Base-by-base conservation (phyloP, 805 yeast species). In the Torulaspora quercuum region DNA sequence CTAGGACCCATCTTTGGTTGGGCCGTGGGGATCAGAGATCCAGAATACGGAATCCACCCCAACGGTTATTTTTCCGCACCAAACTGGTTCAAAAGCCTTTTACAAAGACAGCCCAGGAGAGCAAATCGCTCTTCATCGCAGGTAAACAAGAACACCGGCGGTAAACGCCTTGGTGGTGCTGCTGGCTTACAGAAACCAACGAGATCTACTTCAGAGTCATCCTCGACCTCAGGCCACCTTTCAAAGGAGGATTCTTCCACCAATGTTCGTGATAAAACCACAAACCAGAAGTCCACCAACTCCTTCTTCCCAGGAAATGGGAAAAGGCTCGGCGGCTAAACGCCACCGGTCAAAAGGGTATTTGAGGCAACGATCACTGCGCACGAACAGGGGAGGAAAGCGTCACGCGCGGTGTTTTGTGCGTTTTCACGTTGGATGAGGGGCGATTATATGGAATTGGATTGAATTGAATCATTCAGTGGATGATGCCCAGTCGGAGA, bases 1-100 rank as follows among this genome's bases (percentile, higher is more conserved):
- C 53, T 59, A 29, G 77, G 77, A 0, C 76, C 76, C 4, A 44
- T 72, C 25, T 53, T 59, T 49, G 69, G 69, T 3, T 52, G 63
- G 29, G 46, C 49, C 6, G 34, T 37, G 7, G 32, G 39, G 2
- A 46, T 50, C n/a, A 33, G 21, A 4, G 28, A 40, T n/a, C 29
- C 46, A 3, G 30, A 23, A 22, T 48, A 50, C 28, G 57, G 57
- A 11, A 36, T 45, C 16, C 37, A 37, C 10, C 57, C 59, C 19
- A 42, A 35, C 22, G 60, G 60, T 9, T 39, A 49, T 12, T 49
- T 55, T 22, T 44, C 47, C n/a, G 50, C 56, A 4, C 58, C 60
- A 12, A 31, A 29, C 7, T 31, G 34, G 33, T 16, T 42, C 14
- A 35, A 35, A 16, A 35, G 33, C 6, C 28, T 37, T 9, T 28